Conservation (phyloP, 2,329 filamentous ascomycete species). For the Trichoderma sp. region DNA sequence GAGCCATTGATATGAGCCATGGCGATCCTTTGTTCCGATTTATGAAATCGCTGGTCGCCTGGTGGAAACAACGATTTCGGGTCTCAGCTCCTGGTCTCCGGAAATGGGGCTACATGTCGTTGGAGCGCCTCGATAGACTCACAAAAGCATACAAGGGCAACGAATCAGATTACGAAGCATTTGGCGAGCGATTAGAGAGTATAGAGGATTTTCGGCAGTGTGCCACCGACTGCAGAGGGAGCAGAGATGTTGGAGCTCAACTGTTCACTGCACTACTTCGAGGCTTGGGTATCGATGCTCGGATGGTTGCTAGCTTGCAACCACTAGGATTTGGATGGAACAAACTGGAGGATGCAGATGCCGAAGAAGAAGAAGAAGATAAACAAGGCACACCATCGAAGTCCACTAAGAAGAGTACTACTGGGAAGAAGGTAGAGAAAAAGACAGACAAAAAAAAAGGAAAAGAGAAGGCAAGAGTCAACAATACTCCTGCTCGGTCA, state of each 20-base stretch:
- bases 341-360: conserved; percentile 74
- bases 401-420: conserved; percentile 16
- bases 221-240: conserved; percentile 72
- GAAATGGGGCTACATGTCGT: conserved; percentile 85
- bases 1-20: conserved; percentile 71
- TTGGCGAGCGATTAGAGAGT: conserved; percentile 72
- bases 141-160: conserved; percentile 66
- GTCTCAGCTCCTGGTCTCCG: conserved; percentile 75
- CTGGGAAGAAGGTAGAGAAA: conserved; percentile 19
- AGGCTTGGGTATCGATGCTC: conserved; percentile 75
- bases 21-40: conserved; percentile 79
- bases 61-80: conserved; percentile 84
- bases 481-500: neutral
- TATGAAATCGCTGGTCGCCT: conserved; percentile 71
- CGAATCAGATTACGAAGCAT: conserved; percentile 61
- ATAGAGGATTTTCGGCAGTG: conserved; percentile 65
- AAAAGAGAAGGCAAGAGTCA: conserved; percentile 19
- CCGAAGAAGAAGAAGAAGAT: conserved; percentile 38
- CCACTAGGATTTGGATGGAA: conserved; percentile 88
- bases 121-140: conserved; percentile 71
- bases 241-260: conserved; percentile 82
- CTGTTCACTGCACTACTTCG: conserved; percentile 84
- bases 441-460: conserved; percentile 23
- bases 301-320: conserved; percentile 82
- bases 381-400: conserved; percentile 18